These are phyloP conservation scores for Aspergillus cavernicola DNA, from an alignment of 495 filamentous ascomycete genomes.

Conservation along the genomic window DNA sequence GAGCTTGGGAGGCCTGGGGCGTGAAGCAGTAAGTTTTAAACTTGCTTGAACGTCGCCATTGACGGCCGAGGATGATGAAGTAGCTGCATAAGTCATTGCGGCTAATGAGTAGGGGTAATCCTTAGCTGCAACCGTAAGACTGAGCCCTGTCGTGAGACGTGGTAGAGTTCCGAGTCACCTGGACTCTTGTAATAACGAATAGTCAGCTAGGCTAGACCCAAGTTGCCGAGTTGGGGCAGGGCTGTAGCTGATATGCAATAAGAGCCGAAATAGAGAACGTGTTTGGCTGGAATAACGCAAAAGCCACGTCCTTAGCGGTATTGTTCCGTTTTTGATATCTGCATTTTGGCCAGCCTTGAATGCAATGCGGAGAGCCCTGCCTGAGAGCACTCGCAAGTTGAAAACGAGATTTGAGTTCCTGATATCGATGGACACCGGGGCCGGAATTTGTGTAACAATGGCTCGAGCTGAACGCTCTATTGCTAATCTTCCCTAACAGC, in stretches of 20 bases:
- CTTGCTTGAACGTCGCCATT: conserved; percentile 40
- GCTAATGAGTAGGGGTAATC: conserved; percentile 29
- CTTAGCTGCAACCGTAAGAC: conserved; percentile 35
- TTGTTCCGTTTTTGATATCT: conserved; percentile 44
- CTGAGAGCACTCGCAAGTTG: conserved; percentile 40
- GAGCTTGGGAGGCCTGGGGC: conserved; percentile 33
- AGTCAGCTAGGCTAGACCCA: conserved; percentile 30
- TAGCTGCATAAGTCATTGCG: conserved; percentile 44
- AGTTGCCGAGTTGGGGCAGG: conserved; percentile 30
- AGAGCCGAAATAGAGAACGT: conserved; percentile 34
- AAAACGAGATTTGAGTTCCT: conserved; percentile 25
- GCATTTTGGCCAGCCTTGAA: conserved; percentile 48
- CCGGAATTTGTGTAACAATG: conserved; percentile 33
- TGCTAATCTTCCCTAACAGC: conserved; percentile 11
- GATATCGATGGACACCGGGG: conserved; percentile 40
- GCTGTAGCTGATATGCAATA: conserved; percentile 33
- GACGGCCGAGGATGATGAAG: conserved; percentile 38
- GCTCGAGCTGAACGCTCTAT: conserved; percentile 14
- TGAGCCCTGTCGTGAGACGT: conserved; percentile 33
- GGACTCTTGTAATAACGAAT: conserved; percentile 41
- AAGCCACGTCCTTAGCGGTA: conserved; percentile 48
- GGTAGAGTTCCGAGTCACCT: conserved; percentile 43
- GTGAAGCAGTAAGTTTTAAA: conserved; percentile 41
- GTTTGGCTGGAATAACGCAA: conserved; percentile 36
- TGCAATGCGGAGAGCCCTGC: conserved; percentile 47